Evolutionary conservation across 2,329 filamentous ascomycete species (phyloP), one percentile per base, ranked within the genome.

Genomic region (Aspergillus fumigatus): DNA sequence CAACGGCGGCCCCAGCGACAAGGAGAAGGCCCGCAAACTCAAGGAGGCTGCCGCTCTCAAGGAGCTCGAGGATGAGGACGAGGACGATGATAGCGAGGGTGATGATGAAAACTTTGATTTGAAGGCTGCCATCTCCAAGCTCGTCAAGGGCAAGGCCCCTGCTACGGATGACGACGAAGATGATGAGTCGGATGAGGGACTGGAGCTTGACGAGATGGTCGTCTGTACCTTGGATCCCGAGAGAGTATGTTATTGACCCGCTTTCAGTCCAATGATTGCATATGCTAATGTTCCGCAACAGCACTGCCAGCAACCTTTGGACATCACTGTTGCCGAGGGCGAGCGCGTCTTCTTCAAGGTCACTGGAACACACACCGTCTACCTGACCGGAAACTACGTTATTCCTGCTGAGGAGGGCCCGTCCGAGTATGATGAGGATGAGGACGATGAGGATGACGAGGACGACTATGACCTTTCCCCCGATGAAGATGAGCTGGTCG

Each of bases 361-460:
- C 64, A 87, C 84, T 60, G 94, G 94, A 68, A 94, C 90, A 61
- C 92, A 97, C 82, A 86, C 89, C 62, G 82, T 99, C 70, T 94
- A 88, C 79, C 84, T 99, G 59, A 97, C 93, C 61, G 94, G 94
- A 67, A 99, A 99, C 85, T 97, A 96, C 77, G 84, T 99, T 65
- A 84, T 94, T 60, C 81, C 84, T 70, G 80, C 86, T 60, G 82
- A 86, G 57, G 79, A 84, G 49, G 84, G 71, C 56, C 74, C 62
- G 56, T 48, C 59, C 51, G 50, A 60, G 59, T 56, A 75, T 61
- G 76, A 80, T 56, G 74, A 81, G 49, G 79, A 82, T 43, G 79
- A 88, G 49, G 83, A 87, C 51, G 82, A 83, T 49, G 83, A 84
- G 21, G 79, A 82, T 27, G 85, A 88, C 7, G 84, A 87, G 58